These are phyloP conservation scores for Pseudocercospora musae DNA, from an alignment of 2,329 filamentous ascomycete genomes.

Conservation along the genomic window DNA sequence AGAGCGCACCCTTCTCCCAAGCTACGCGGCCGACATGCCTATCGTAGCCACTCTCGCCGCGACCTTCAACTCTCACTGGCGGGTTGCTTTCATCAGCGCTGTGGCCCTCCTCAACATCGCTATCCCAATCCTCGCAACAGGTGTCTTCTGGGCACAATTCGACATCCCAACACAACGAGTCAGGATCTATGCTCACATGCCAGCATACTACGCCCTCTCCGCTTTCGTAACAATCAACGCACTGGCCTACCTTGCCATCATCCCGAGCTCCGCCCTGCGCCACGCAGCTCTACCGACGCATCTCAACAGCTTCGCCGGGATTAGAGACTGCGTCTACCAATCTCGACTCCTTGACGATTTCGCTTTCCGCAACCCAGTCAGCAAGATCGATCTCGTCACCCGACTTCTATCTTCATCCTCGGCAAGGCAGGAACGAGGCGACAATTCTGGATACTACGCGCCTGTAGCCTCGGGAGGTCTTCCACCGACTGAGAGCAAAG, in stretches of 20 bases:
- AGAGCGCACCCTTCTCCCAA: conserved; percentile 62
- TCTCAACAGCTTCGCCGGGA: conserved; percentile 66
- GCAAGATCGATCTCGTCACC: conserved; percentile 65
- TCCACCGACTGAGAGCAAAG: conserved; percentile 25
- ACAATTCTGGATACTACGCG: conserved; percentile 19
- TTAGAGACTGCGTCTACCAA: conserved; percentile 73
- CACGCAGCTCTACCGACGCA: conserved; percentile 58
- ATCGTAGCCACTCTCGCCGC: conserved; percentile 59
- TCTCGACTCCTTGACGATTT: conserved; percentile 69
- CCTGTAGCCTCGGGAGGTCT: conserved; percentile 22
- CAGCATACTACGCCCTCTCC: conserved; percentile 69
- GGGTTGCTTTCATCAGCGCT: conserved; percentile 60
- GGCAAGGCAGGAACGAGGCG: conserved; percentile 46
- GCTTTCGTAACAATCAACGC: conserved; percentile 71
- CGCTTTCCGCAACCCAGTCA: conserved; percentile 66
- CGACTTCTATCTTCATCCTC: conserved; percentile 58
- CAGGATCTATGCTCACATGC: conserved; percentile 68
- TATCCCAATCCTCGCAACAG: conserved; percentile 66
- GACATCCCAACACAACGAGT: conserved; percentile 48
- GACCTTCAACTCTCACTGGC: conserved; percentile 59
- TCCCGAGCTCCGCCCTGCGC: conserved; percentile 50
- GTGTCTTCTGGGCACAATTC: conserved; percentile 71
- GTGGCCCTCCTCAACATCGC: conserved; percentile 58
- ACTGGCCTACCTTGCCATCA: conserved; percentile 63
- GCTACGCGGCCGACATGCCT: conserved; percentile 67